These are phyloP conservation scores for Populus ilicifolia DNA, from an alignment of 345 rosid genomes.

Conservation along the genomic window DNA sequence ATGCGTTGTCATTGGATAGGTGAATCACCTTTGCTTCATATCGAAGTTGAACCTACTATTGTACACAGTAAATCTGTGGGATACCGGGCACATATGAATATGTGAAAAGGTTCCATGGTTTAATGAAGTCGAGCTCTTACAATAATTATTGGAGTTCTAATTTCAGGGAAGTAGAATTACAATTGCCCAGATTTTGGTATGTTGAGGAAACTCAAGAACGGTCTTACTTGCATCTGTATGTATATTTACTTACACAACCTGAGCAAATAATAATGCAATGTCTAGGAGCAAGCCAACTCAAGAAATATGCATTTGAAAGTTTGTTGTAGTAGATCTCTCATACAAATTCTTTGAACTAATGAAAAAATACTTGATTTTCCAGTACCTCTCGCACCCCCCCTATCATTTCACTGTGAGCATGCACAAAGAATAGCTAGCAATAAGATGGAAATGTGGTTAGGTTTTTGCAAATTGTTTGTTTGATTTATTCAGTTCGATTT, in stretches of 20 bases:
- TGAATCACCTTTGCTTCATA: not conserved
- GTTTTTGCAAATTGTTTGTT: too few relatives aligned
- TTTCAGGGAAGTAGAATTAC: conserved; percentile 4
- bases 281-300: conserved; percentile 6
- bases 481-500: too few relatives aligned
- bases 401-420: not conserved
- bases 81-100: not conserved
- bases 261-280: conserved; percentile 12
- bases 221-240: conserved; percentile 27
- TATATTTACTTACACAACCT: conserved; percentile 19
- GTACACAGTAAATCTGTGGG: not conserved
- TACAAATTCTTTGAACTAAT: conserved; percentile 19
- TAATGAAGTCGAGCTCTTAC: conserved; percentile 1
- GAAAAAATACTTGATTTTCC: conserved; percentile 12
- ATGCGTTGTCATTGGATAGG: conserved; percentile 6
- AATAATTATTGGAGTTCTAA: conserved; percentile 11
- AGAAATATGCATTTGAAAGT: conserved; percentile 13
- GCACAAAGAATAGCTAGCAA: too few relatives aligned
- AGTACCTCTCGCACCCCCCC: not conserved
- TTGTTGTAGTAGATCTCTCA: conserved; percentile 11
- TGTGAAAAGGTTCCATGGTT: not conserved
- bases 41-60: not conserved
- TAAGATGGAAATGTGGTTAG: too few relatives aligned
- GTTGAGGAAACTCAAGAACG: conserved; percentile 18
- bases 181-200: conserved; percentile 25